A percentile compares a stretch with the other conserved stretches of the same genome.
phyloP scores from a whole-genome alignment of 352 stramenopile species.

The Pythium sp. region DNA sequence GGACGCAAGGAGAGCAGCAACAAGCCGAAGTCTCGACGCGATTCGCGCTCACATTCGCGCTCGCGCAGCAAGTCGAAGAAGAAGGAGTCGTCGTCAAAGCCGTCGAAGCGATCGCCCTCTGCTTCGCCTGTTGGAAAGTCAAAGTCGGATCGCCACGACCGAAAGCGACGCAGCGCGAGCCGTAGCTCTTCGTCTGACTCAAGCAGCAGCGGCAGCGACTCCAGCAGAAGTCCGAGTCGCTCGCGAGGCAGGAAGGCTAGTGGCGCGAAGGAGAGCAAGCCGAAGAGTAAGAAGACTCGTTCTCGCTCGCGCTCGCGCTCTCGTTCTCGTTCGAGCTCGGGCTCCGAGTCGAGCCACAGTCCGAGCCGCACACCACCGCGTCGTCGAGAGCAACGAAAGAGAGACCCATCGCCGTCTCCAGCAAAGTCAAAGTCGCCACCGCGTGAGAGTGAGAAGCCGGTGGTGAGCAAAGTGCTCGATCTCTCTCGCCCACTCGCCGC shows the following conservation, averaged over 20 bases:
- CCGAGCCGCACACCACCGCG: conserved; percentile 11
- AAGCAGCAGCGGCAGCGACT: conserved; percentile 19
- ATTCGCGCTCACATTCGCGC: conserved; percentile 3
- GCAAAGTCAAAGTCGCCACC: conserved; percentile 1
- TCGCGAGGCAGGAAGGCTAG: conserved; percentile 19
- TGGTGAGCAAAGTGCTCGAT: conserved; percentile 14
- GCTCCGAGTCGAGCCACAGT: conserved; percentile 14
- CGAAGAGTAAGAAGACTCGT: background rate
- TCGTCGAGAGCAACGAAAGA: conserved; percentile 1
- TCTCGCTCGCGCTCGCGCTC: conserved; percentile 10
- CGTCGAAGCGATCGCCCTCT: conserved; percentile 4
- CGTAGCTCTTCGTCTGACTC: conserved; percentile 26
- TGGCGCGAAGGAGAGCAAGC: background rate
- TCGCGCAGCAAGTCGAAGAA: conserved; percentile 13
- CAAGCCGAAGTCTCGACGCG: conserved; percentile 3
- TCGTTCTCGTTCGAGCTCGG: conserved; percentile 20
- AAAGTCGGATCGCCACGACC: conserved; percentile 1
- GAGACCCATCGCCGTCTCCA: background rate
- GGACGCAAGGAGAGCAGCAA: conserved; percentile 10
- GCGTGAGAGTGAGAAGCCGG: conserved; percentile 2
- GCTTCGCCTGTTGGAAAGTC: background rate
- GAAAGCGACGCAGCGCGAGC: conserved; percentile 13
- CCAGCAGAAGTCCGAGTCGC: conserved; percentile 22
- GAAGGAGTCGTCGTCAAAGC: background rate
- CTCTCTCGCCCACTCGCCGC: conserved; percentile 13